These are phyloP conservation scores for Mortierella sp. DNA, from an alignment of 371 early-diverging fungal species.

Conservation along the genomic window DNA sequence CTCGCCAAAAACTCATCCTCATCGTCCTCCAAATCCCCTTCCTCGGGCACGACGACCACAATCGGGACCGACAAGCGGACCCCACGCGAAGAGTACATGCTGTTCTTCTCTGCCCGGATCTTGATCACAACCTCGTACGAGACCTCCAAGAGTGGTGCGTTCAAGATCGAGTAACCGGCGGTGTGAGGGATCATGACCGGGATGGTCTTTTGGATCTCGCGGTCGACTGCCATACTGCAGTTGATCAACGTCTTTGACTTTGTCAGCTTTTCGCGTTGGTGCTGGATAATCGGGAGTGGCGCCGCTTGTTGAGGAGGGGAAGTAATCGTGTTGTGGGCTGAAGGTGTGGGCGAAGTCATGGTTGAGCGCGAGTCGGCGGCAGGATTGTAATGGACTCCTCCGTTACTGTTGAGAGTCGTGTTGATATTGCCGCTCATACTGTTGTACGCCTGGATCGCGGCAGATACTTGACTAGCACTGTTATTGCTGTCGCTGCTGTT, in stretches of 20 bases:
- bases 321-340: background rate
- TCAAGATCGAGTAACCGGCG: slow-evolving; percentile 47
- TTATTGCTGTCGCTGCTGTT: slow-evolving; percentile 26
- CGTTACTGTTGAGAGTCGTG: background rate
- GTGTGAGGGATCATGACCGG: slow-evolving; percentile 39
- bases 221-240: slow-evolving; percentile 44
- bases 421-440: background rate
- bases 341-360: slow-evolving; percentile 20
- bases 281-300: slow-evolving; percentile 40
- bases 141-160: slow-evolving; percentile 50
- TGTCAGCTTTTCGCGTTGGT: slow-evolving; percentile 47
- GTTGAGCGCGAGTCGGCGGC: slow-evolving; percentile 9
- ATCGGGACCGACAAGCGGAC: slow-evolving; percentile 45
- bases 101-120: slow-evolving; percentile 46
- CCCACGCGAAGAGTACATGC: slow-evolving; percentile 18
- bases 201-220: slow-evolving; percentile 57
- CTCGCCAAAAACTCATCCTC: slow-evolving; percentile 35
- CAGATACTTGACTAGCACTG: background rate
- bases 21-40: slow-evolving; percentile 45
- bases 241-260: slow-evolving; percentile 42
- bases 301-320: slow-evolving; percentile 3
- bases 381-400: slow-evolving; percentile 19
- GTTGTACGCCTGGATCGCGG: background rate
- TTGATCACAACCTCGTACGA: slow-evolving; percentile 57
- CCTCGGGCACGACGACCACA: slow-evolving; percentile 49